These are phyloP conservation scores for Eutrema heterophyllum DNA, from an alignment of 345 rosid species.

Conservation along the genomic window DNA sequence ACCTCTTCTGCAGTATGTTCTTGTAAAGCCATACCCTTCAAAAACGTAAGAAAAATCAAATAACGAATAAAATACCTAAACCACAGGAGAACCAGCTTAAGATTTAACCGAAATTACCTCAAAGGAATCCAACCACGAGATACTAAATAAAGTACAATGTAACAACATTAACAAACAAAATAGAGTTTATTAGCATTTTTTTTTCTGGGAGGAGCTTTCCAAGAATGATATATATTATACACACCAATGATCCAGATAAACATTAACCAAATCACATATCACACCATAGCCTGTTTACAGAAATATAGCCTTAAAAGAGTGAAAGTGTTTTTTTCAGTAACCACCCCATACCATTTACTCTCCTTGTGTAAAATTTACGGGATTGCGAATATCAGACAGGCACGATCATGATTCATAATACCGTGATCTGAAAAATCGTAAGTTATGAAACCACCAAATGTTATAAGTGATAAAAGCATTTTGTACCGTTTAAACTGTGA, in stretches of 20 bases:
- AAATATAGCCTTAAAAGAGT: not conserved
- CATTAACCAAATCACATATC: not conserved
- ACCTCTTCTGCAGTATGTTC: constrained; percentile 3
- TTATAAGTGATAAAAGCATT: not conserved
- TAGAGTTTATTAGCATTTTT: not conserved
- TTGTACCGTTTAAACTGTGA: not conserved
- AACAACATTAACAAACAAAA: not conserved
- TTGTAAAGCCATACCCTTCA: not conserved
- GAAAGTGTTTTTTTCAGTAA: too few relatives aligned
- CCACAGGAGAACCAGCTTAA: not conserved
- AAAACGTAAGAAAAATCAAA: not conserved
- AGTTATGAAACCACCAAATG: not conserved
- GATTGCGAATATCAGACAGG: not conserved
- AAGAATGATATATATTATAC: not conserved
- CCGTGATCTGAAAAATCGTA: not conserved
- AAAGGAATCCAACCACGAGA: not conserved
- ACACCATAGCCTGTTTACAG: not conserved
- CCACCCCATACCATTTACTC: not conserved
- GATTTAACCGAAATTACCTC: not conserved
- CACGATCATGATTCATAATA: not conserved
- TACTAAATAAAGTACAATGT: not conserved
- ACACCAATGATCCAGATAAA: not conserved
- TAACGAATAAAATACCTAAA: not conserved
- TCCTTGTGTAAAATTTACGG: too few relatives aligned
- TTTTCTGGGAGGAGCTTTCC: too few relatives aligned